These are phyloP conservation scores for Cocos nucifera DNA, from an alignment of 176 grass and related monocot species.

Conservation along the genomic window DNA sequence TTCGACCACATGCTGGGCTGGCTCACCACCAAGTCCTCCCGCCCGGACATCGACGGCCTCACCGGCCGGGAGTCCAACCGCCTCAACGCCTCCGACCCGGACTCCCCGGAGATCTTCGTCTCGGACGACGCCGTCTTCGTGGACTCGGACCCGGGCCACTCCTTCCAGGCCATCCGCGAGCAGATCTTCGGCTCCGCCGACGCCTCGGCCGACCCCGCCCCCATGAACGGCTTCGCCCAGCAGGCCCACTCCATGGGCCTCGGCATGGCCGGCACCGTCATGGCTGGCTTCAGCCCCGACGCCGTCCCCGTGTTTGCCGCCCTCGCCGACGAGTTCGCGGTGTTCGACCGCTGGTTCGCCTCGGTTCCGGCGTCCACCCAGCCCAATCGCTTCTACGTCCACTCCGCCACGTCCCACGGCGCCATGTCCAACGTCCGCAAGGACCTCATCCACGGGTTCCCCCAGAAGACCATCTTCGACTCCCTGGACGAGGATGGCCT, in stretches of 20 bases:
- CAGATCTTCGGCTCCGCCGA: conserved; percentile 85
- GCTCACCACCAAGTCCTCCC: conserved; percentile 26
- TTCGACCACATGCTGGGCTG: conserved; percentile 93
- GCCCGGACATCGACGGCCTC: conserved; percentile 85
- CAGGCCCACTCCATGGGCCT: conserved; percentile 69
- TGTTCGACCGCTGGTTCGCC: conserved; percentile 85
- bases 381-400: conserved; percentile 85
- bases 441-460: conserved; percentile 87
- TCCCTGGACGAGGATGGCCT: conserved; percentile 66
- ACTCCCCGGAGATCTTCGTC: conserved; percentile 66
- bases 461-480: conserved; percentile 94
- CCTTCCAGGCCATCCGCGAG: conserved; percentile 96
- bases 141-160: conserved; percentile 86
- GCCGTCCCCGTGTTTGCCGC: conserved; percentile 54
- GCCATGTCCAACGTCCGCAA: conserved; percentile 85
- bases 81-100: conserved; percentile 69
- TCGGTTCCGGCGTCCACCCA: conserved; percentile 86
- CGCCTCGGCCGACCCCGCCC: conserved; percentile 50
- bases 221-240: conserved; percentile 85
- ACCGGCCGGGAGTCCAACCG: conserved; percentile 77
- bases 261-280: conserved; percentile 82
- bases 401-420: conserved; percentile 82
- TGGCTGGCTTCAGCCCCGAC: conserved; percentile 63
- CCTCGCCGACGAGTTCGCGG: conserved; percentile 61
- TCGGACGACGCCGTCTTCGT: conserved; percentile 73